Evolutionary conservation across 2,329 filamentous ascomycete species (phyloP), one percentile per base, ranked within the genome.

Genomic region (Cladosporium oxysporum): DNA sequence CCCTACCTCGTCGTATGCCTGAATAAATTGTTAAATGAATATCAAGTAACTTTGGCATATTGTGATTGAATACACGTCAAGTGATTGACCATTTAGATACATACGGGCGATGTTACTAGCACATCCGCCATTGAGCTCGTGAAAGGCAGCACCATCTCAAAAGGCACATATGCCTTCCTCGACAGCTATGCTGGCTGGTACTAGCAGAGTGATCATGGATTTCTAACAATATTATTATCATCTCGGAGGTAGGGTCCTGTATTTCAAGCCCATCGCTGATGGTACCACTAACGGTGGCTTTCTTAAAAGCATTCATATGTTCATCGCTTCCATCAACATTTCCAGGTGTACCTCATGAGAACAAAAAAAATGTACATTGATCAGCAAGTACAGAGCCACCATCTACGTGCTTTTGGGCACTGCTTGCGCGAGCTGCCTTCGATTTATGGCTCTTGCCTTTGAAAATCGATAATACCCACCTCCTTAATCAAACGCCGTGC

Each of bases 401-500:
- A 26, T 59, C 57, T 59, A 59, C 57, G 14, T 47, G 57, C 57
- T 37, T 26, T 47, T 44, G 7, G 16, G 47, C 58, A 41, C 44
- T 16, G 47, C 59, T 62, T 44, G 59, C 26, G 47, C 31, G 29
- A 53, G 59, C 59, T 41, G 18, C 12, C 14, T 14, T 58, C 28
- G 52, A 11, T 55, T 33, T n/a, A 53, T 53, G 52, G 31, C 18
- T 55, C n/a, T n/a, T 52, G 28, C 8, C 52, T 33, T 55, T 33
- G 8, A 21, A 60, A 21, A 35, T 11, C 58, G 8, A 11, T 37
- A 18, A 41, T 26, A 28, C 41, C 44, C 29, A 47, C 37, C 26
- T 60, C 41, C 58, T 44, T 35, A 23, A 23, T 49, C 28, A 33
- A 59, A 60, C 58, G 58, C 58, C 58, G 37, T 60, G 58, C 31